Evolutionary conservation across 1,284 basidiomycete genomes (phyloP).

Genomic region (Chalciporus sp.): DNA sequence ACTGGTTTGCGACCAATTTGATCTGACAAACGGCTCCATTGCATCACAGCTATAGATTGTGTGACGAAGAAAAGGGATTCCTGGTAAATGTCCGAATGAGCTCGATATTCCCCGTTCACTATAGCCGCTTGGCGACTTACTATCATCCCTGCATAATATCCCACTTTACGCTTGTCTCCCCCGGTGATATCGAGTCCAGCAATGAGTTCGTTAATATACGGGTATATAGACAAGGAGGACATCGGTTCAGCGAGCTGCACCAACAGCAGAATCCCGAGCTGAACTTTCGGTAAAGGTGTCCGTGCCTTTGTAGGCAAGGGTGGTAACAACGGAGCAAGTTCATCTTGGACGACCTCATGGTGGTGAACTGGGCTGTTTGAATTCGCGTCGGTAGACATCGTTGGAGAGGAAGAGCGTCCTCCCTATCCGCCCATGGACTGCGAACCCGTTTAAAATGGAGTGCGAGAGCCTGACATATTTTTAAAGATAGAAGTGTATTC

Average conservation of each 20-base stretch:
- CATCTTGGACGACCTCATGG: slow-evolving; percentile 8
- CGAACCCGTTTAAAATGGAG: no score
- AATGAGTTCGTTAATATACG: slow-evolving; percentile 33
- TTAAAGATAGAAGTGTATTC: no score
- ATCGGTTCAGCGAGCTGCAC: slow-evolving; percentile 29
- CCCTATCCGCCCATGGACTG: no score
- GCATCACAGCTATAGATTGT: slow-evolving; percentile 68
- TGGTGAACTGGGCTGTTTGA: background rate
- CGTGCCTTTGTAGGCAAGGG: background rate
- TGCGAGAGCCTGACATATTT: no score
- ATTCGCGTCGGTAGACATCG: background rate
- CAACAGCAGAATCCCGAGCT: slow-evolving; percentile 24
- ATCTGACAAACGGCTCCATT: slow-evolving; percentile 78
- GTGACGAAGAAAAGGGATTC: slow-evolving; percentile 74
- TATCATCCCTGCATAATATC: slow-evolving; percentile 30
- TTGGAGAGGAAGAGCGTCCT: background rate
- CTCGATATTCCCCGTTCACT: no score
- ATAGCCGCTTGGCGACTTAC: no score
- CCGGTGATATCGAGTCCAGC: slow-evolving; percentile 29
- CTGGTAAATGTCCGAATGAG: no score
- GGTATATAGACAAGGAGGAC: slow-evolving; percentile 33
- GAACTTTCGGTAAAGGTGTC: slow-evolving; percentile 26
- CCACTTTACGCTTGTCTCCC: slow-evolving; percentile 28
- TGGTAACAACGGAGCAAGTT: slow-evolving; percentile 13
- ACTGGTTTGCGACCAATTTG: slow-evolving; percentile 72